These are phyloP conservation scores for Magnaporthiopsis incrustans DNA, from an alignment of 2,329 filamentous ascomycete species.

Conservation along the genomic window DNA sequence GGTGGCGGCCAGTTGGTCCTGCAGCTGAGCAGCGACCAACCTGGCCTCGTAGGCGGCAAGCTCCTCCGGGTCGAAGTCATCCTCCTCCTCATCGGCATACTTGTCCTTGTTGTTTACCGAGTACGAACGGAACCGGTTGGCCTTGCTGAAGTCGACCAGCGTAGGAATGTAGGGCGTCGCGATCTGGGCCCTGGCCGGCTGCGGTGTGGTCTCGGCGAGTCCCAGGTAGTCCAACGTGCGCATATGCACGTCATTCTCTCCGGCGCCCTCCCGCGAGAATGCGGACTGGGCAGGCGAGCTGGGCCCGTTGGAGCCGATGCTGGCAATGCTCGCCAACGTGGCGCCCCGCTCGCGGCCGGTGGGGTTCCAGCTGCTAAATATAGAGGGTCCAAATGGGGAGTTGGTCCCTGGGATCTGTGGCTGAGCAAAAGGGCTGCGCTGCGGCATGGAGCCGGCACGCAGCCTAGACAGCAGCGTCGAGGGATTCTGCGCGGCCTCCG, in stretches of 20 bases:
- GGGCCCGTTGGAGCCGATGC: slow-evolving; percentile 83
- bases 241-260: slow-evolving; percentile 79
- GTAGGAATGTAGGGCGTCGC: slow-evolving; percentile 69
- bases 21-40: slow-evolving; percentile 47
- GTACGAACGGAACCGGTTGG: slow-evolving; percentile 89
- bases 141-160: slow-evolving; percentile 65
- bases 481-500: slow-evolving; percentile 39
- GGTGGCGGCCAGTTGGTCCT: slow-evolving; percentile 56
- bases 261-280: slow-evolving; percentile 76
- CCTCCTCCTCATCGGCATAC: slow-evolving; percentile 83
- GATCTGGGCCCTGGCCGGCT: slow-evolving; percentile 66
- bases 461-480: slow-evolving; percentile 76
- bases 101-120: slow-evolving; percentile 98
- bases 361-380: slow-evolving; percentile 84
- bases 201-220: slow-evolving; percentile 77
- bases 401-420: slow-evolving; percentile 40
- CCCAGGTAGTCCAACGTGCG: slow-evolving; percentile 94
- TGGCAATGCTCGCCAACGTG: slow-evolving; percentile 74
- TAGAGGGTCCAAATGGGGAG: slow-evolving; percentile 76
- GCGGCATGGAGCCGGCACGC: slow-evolving; percentile 88
- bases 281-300: slow-evolving; percentile 81
- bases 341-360: slow-evolving; percentile 71
- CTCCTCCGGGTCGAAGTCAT: slow-evolving; percentile 55
- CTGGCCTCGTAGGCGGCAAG: slow-evolving; percentile 51
- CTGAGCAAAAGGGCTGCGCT: slow-evolving; percentile 62